Evolutionary conservation across 192 early-diverging fungal genomes (phyloP).

Genomic region (Entomortierella chlamydospora): DNA sequence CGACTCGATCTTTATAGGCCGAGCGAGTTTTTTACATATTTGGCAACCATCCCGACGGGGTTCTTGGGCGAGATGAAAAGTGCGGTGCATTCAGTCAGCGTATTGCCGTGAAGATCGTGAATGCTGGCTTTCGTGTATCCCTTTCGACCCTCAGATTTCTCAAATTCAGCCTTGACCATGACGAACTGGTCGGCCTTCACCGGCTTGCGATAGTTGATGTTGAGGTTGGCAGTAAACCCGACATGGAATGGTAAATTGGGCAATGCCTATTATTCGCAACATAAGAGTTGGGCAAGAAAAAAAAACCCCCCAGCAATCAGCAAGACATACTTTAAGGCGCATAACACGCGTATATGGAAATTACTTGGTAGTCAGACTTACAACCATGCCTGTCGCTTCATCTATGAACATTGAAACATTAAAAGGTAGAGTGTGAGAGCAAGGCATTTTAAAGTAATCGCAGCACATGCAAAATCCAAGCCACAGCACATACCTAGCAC

Average conservation of each 20-base stretch:
- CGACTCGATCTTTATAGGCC: no score
- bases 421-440: not conserved
- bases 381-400: conserved; percentile 49
- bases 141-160: conserved; percentile 78
- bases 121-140: conserved; percentile 56
- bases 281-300: not conserved
- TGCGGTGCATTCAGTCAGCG: conserved; percentile 35
- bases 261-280: conserved; percentile 41
- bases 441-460: no score
- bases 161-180: conserved; percentile 65
- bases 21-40: conserved; percentile 50
- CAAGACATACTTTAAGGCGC: not conserved
- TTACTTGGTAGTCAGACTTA: conserved; percentile 5
- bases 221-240: conserved; percentile 81
- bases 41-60: conserved; percentile 40
- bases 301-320: conserved; percentile 8
- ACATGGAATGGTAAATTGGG: conserved; percentile 71
- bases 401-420: conserved; percentile 7
- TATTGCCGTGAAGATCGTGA: conserved; percentile 35
- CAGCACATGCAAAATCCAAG: no score
- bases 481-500: conserved; percentile 52
- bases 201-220: conserved; percentile 79
- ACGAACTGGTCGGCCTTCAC: conserved; percentile 73
- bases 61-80: conserved; percentile 50
- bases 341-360: not conserved